phyloP scores from a whole-genome alignment of 2,329 filamentous ascomycete genomes.

The Orbilia blumenaviensis region DNA sequence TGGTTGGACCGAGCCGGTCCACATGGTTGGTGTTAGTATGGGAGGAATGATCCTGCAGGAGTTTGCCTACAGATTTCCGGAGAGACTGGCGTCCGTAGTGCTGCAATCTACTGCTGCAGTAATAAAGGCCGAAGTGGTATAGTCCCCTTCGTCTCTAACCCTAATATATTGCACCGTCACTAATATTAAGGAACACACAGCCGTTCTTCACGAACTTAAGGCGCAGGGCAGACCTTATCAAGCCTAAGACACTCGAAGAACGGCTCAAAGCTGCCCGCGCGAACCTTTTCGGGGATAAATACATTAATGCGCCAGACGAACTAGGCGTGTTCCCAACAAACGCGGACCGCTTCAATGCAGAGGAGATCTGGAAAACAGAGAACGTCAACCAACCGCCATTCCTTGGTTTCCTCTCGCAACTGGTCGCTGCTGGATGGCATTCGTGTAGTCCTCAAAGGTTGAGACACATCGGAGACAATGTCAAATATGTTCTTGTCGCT shows the following conservation, averaged over 20 bases:
- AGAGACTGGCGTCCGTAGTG: slow-evolving; percentile 67
- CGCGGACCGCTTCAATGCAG: slow-evolving; percentile 82
- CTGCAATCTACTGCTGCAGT: slow-evolving; percentile 71
- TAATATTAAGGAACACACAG: slow-evolving; percentile 35
- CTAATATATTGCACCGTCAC: not conserved
- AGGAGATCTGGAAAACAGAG: slow-evolving; percentile 76
- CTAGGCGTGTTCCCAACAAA: slow-evolving; percentile 75
- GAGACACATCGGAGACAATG: slow-evolving; percentile 70
- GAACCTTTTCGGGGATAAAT: slow-evolving; percentile 73
- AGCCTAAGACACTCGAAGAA: slow-evolving; percentile 76
- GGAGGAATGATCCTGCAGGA: slow-evolving; percentile 94
- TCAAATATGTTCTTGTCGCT: slow-evolving; percentile 78
- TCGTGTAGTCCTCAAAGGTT: slow-evolving; percentile 76
- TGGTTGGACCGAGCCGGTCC: slow-evolving; percentile 63
- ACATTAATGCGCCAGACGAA: slow-evolving; percentile 71
- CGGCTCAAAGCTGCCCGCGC: slow-evolving; percentile 72
- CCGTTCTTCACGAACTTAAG: slow-evolving; percentile 73
- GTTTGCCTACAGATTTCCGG: slow-evolving; percentile 68
- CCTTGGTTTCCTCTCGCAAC: slow-evolving; percentile 77
- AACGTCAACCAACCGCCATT: slow-evolving; percentile 70
- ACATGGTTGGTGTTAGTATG: slow-evolving; percentile 82
- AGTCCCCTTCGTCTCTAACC: slow-evolving; percentile 5
- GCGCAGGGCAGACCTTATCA: slow-evolving; percentile 67
- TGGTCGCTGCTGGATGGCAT: slow-evolving; percentile 81
- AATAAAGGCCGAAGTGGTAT: slow-evolving; percentile 45